Percentiles rank a stretch among this genome's conserved stretches.
phyloP scores from a whole-genome alignment of 2,329 filamentous ascomycete species.

The Rhinocladiella similis region DNA sequence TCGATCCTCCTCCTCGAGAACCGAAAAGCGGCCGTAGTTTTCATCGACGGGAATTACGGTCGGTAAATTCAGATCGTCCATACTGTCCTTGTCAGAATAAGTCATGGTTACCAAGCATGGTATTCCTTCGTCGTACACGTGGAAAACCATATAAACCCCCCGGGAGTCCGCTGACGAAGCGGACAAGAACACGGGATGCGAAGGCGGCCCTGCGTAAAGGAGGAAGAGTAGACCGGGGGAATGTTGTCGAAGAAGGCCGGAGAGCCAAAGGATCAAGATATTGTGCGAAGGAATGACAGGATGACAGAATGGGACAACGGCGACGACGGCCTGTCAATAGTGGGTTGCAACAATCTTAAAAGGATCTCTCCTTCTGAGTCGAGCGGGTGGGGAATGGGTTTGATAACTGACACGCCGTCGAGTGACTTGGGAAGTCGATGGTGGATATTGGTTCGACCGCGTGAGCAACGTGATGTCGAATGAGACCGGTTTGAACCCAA shows the following conservation, averaged over 20 bases:
- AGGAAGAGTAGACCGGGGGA: background rate
- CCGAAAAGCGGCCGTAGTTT: slow-evolving; percentile 13
- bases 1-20: slow-evolving; percentile 14
- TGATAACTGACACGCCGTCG: background rate
- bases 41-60: slow-evolving; percentile 22
- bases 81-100: slow-evolving; percentile 15
- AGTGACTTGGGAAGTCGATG: background rate
- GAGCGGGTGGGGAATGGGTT: background rate
- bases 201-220: background rate
- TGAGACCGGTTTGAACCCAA: background rate
- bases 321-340: background rate
- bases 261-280: background rate
- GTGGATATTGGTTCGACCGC: background rate
- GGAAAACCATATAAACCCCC: background rate
- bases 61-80: slow-evolving; percentile 22
- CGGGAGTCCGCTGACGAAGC: no score
- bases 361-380: background rate
- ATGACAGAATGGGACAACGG: background rate
- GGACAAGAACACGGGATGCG: background rate
- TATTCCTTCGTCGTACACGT: background rate
- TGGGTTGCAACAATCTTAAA: background rate
- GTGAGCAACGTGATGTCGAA: background rate
- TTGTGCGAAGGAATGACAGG: background rate
- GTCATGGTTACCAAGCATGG: slow-evolving; percentile 8
- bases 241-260: background rate